Conservation (phyloP, 2,329 filamentous ascomycete genomes). For the Cladosporium sphaerospermum region DNA sequence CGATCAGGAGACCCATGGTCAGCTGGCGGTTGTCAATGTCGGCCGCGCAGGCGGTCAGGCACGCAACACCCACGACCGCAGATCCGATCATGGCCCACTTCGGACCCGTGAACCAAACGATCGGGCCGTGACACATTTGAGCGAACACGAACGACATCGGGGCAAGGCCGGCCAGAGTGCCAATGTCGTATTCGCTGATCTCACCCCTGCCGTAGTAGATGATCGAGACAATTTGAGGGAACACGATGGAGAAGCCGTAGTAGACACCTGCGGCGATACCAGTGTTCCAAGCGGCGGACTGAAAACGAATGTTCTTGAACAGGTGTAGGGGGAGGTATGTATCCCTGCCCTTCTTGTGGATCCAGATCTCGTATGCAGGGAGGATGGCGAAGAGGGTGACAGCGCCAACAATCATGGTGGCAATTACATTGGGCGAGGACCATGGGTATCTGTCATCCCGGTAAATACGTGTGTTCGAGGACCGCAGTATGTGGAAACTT, state of each 20-base stretch:
- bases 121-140: constrained; percentile 22
- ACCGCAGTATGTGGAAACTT: background rate
- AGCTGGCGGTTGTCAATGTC: constrained; percentile 18
- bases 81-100: constrained; percentile 24
- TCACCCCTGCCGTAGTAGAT: constrained; percentile 21
- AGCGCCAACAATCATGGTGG: constrained; percentile 23
- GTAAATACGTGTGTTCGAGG: background rate
- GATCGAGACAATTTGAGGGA: constrained; percentile 21
- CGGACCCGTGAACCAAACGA: constrained; percentile 22
- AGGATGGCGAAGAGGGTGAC: constrained; percentile 19
- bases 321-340: constrained; percentile 23
- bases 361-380: constrained; percentile 20
- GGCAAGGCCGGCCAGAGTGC: constrained; percentile 20
- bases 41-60: constrained; percentile 18
- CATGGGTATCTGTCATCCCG: constrained; percentile 22
- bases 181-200: constrained; percentile 23
- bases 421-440: constrained; percentile 24
- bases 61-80: constrained; percentile 18
- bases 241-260: constrained; percentile 21
- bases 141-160: constrained; percentile 24
- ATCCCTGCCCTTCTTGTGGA: constrained; percentile 19
- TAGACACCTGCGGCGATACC: constrained; percentile 22
- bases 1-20: constrained; percentile 19
- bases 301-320: constrained; percentile 24
- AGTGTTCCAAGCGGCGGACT: constrained; percentile 21